Evolutionary conservation across 2,329 filamentous ascomycete species (phyloP), one percentile per base, ranked within the genome.

Genomic region (Hypoxylon sp.): DNA sequence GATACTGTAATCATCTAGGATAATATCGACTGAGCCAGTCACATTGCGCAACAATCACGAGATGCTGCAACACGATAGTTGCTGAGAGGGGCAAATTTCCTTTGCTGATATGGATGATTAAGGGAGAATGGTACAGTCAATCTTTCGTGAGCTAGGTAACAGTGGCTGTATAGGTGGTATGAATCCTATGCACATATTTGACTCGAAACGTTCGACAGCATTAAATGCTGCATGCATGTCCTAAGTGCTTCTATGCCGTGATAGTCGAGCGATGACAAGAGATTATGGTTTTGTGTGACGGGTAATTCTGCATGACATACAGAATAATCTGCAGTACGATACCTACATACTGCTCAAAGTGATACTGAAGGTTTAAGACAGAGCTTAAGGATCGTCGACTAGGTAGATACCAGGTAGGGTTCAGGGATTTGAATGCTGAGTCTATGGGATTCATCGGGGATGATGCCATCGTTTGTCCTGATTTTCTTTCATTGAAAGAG

Each of bases 11-110:
- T 71, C 41, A 67, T 65, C 65, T 60, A 66, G 66, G 68, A 71
- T 71, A 69, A 69, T 71, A 65, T 71, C 63, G 63, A 63, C 34
- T n/a, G 49, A 64, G 58, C 68, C 68, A 71, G 65, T 71, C 66
- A 71, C 60, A 61, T 67, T 63, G 62, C 66, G 58, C 56, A 53
- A 62, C 52, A 64, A 67, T 68, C 60, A 69, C 57, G 65, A 67
- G 65, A 67, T 66, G 53, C 36, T 51, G 51, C 36, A 66, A 66
- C 60, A 58, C 57, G 52, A 64, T 21, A 48, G 34, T 46, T 61
- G 48, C 49, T 61, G 59, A 45, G 52, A 57, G 62, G 68, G 63
- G 59, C 51, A 57, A 66, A 56, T 50, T 55, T 38, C 59, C 38
- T 41, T 50, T 56, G 53, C 52, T 56, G 60, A 67, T 62, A 64